phyloP scores from a whole-genome alignment of 352 stramenopile species.

The Phytophthora brassicae region DNA sequence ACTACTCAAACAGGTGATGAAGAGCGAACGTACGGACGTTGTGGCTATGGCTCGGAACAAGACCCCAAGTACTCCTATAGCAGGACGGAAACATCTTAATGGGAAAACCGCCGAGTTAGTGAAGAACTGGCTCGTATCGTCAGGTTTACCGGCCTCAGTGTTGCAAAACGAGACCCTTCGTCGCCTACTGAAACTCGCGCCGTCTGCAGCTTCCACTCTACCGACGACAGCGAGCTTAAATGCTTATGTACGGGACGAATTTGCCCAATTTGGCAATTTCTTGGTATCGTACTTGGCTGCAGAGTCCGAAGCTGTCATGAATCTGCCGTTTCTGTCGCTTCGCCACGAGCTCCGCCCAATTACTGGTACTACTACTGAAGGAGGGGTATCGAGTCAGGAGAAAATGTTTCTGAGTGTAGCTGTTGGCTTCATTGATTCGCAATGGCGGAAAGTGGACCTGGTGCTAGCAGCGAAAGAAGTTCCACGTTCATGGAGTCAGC shows the following conservation, averaged over 20 bases:
- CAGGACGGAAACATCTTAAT: conserved; percentile 4
- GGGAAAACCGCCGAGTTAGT: conserved; percentile 21
- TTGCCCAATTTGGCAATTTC: conserved; percentile 25
- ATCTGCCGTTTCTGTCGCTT: conserved; percentile 28
- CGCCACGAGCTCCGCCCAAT: conserved; percentile 21
- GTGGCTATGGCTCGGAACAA: neutral
- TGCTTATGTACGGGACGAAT: conserved; percentile 25
- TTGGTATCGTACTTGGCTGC: conserved; percentile 22
- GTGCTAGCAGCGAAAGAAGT: conserved; percentile 26
- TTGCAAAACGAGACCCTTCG: conserved; percentile 24
- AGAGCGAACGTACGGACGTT: neutral
- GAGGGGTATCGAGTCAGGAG: conserved; percentile 6
- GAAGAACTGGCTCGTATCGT: conserved; percentile 34
- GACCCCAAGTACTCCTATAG: neutral
- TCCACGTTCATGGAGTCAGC: conserved; percentile 14
- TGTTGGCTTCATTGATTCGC: conserved; percentile 34
- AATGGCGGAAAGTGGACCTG: conserved; percentile 35
- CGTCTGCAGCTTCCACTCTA: neutral
- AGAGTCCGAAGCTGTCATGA: conserved; percentile 23
- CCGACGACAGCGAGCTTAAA: conserved; percentile 13
- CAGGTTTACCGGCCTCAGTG: conserved; percentile 19
- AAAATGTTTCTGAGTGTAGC: conserved; percentile 22
- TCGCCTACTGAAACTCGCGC: conserved; percentile 18
- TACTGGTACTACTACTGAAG: neutral
- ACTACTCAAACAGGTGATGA: too few species aligned